Base-by-base conservation (phyloP, 1,284 basidiomycete genomes). In the Sanguinoderma infundibulare region DNA sequence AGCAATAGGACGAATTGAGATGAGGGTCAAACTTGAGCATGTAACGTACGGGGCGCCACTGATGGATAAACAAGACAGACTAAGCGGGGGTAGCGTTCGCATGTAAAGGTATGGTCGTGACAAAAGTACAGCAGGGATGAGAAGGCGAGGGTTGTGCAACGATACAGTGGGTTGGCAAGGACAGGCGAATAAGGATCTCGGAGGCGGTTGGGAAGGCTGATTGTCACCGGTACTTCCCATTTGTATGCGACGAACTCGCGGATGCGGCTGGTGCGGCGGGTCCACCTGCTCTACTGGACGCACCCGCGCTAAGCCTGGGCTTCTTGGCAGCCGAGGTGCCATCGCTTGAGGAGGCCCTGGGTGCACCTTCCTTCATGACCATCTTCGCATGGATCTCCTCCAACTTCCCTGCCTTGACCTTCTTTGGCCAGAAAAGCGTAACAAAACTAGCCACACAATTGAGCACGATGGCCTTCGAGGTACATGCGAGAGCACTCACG, bases 401-500 rank as follows among this genome's bases (percentile, higher is more conserved):
- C 44, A 97, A 80, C 75, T 96, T 64, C 20, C 86, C 87, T 14
- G 94, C 94, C 74, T 93, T 95, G 66, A 97, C 95, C 78, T 96
- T 94, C 79, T 96, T 94, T 4, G 96, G 96, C 96, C 96, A 98
- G 79, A 98, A 98, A 61, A 96, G 84, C 1, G 95, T 95, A 36
- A 96, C 94, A 68, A 97, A 97, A 46, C 92, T 95, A 67, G 24
- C 39, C 56, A 63, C 54, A 20, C 15, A 52, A 22, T 55, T 14
- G 32, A 44, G 51, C 52, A 39, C 32, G n/a, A 30, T 20, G 42
- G 38, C 34, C 32, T 12, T 1, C 1, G 12, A 10, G 17, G 8
- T 14, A 15, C 8, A 32, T 6, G 44, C 2, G 7, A 59, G 10
- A 34, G 54, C n/a, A 91, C 94, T 78, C 76, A 95, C 88, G 94